Base-by-base conservation (phyloP, 495 filamentous ascomycete species). In the Cudoniella acicularis region DNA sequence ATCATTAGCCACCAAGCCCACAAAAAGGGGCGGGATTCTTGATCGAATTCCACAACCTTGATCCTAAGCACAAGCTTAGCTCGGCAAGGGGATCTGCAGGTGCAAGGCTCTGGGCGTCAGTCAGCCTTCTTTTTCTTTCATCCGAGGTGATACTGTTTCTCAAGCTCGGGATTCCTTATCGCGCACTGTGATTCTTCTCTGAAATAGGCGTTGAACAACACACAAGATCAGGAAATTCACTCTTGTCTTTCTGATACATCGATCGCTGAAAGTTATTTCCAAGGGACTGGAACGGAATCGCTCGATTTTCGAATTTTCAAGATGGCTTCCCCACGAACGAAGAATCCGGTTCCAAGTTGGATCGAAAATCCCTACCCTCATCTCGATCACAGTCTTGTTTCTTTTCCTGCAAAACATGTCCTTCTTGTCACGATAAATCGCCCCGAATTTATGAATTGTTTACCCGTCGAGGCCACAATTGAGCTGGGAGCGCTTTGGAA, bases 371-470 rank as follows among this genome's bases (percentile, higher is more conserved):
- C 65, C 10, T 64, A 66, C 41, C 65, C 67, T 40, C 65, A 59
- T 26, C 41, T 69, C 45, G 30, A 53, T 40, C 50, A 66, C 54
- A 58, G 52, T 48, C 52, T 68, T n/a, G 41, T 70, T 27, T 61
- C 63, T 1, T 70, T 68, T 42, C 67, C 67, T 9, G 49, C 58
- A n/a, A 65, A 65, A 49, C 66, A 70, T 45, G 56, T 69, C 56
- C 61, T 70, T 17, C 64, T 68, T 16, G 68, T 69, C 10, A 68
- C 68, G 2, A 69, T 69, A 27, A 67, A 68, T 55, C 60, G 66
- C 25, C 51, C 58, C 20, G 42, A 57, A 42, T 64, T 49, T 36
- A 68, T 68, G 64, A 69, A 70, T 54, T 69, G 60, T 54, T 59
- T 70, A 8, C 66, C 66, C n/a, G 59, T 65, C 21, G 60, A 66